Base-by-base conservation (phyloP, 2,329 filamentous ascomycete species). In the Phyllosticta citriasiana region DNA sequence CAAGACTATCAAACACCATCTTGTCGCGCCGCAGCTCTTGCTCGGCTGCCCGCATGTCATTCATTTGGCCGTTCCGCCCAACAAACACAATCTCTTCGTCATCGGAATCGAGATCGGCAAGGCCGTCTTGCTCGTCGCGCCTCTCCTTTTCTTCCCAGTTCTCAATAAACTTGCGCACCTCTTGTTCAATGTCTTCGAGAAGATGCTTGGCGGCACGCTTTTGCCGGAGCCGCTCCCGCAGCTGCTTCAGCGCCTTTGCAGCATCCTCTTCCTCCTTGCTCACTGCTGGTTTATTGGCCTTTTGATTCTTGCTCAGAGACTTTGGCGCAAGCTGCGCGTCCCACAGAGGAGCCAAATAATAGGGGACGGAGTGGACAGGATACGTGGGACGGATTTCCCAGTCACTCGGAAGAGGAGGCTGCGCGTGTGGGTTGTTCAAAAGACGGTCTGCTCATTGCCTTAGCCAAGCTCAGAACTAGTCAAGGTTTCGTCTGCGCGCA, bases 61-160 rank as follows among this genome's bases (percentile, higher is more conserved):
- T 72, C 85, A 87, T 81, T 77, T 85, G 71, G 68, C 83, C 82
- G 61, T 85, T 83, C 9, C 84, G 78, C 1, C 89, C 92, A 4
- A 95, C 85, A 72, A 97, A 97, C 10, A 97, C 91, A 66, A 97
- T 91, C 76, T 96, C 91, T 64, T 96, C 91, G 64, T 95, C 91
- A 30, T 82, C 82, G 51, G 79, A 79, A 59, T 82, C 80, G 14
- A 73, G 70, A 65, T 78, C 76, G 7, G 68, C 70, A 19, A 78
- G 55, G 3, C 75, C 77, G 9, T 77, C 74, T 60, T 84, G 81
- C 52, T 77, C 76, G 56, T 80, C 76, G 59, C 76, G 75, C 12
- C 51, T 50, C 6, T 26, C 55, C 51, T 53, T 25, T 60, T 84
- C 82, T 63, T 84, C 82, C 79, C 83, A 88, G 69, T 80, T 77